Evolutionary conservation across 2,329 filamentous ascomycete species (phyloP).

Genomic region (Ascochyta koolunga): DNA sequence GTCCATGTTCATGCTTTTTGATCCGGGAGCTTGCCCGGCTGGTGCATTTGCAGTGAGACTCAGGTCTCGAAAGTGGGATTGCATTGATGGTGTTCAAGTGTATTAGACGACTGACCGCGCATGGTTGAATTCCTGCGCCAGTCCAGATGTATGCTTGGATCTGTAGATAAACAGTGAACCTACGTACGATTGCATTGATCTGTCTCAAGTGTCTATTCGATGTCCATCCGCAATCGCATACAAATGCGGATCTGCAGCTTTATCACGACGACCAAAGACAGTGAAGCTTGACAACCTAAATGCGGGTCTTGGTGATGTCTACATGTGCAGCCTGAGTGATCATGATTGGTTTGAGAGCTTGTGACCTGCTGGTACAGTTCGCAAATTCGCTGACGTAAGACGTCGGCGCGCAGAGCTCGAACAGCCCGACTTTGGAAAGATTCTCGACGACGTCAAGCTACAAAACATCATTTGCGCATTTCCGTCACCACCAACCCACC

Average conservation of each 20-base stretch:
- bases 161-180: conserved; percentile 2
- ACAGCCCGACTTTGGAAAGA: conserved; percentile 26
- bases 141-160: neutral
- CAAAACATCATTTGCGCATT: conserved; percentile 15
- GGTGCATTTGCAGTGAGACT: conserved; percentile 19
- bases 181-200: neutral
- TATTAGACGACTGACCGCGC: neutral
- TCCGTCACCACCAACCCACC: neutral
- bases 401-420: conserved; percentile 5
- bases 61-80: conserved; percentile 18
- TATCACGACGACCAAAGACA: neutral
- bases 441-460: conserved; percentile 32
- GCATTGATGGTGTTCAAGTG: conserved; percentile 12
- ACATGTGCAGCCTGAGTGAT: no score
- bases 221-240: neutral
- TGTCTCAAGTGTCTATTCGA: no score
- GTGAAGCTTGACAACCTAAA: neutral
- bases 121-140: neutral
- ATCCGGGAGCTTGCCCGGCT: conserved; percentile 39
- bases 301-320: neutral
- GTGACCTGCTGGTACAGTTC: no score
- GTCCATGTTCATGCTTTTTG: conserved; percentile 39
- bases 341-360: no score
- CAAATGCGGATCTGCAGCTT: neutral
- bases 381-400: neutral